Evolutionary conservation across 306 rosid species (phyloP).

Genomic region (Prinsepia uniflora): DNA sequence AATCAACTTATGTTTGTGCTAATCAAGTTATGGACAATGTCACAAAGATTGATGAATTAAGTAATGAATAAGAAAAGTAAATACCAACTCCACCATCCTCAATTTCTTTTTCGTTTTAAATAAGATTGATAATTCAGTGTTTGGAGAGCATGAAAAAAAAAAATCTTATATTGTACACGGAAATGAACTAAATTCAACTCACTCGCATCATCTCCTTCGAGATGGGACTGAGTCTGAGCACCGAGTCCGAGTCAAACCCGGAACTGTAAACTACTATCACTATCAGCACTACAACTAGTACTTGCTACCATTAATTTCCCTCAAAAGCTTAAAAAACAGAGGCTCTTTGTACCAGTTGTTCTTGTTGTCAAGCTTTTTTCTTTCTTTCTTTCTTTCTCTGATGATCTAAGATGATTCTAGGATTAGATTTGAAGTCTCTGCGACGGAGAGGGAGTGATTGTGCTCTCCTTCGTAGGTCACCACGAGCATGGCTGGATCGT

Average conservation of each 20-base stretch:
- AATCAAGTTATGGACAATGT: no score
- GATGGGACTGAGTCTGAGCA: conserved; percentile 28
- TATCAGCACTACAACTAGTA: background rate
- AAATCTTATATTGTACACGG: conserved; percentile 44
- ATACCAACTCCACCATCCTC: conserved; percentile 66
- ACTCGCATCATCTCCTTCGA: conserved; percentile 44
- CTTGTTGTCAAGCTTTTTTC: no score
- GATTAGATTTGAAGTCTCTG: conserved; percentile 68
- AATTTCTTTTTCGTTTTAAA: conserved; percentile 11
- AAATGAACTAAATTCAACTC: conserved; percentile 26
- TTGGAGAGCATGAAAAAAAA: background rate
- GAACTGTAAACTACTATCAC: conserved; percentile 25
- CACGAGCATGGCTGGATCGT: conserved; percentile 79
- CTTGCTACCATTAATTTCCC: background rate
- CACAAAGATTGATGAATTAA: no score
- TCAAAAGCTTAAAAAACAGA: background rate
- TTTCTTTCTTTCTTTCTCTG: background rate
- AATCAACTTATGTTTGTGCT: no score
- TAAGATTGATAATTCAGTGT: conserved; percentile 29
- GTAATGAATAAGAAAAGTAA: no score
- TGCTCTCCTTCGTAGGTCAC: conserved; percentile 96
- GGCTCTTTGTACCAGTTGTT: background rate
- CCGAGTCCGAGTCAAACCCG: conserved; percentile 8
- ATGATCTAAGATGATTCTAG: conserved; percentile 63
- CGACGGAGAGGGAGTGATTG: conserved; percentile 64